Conservation (phyloP, 176 grass and related monocot genomes). For the Aegilops bicornis region DNA sequence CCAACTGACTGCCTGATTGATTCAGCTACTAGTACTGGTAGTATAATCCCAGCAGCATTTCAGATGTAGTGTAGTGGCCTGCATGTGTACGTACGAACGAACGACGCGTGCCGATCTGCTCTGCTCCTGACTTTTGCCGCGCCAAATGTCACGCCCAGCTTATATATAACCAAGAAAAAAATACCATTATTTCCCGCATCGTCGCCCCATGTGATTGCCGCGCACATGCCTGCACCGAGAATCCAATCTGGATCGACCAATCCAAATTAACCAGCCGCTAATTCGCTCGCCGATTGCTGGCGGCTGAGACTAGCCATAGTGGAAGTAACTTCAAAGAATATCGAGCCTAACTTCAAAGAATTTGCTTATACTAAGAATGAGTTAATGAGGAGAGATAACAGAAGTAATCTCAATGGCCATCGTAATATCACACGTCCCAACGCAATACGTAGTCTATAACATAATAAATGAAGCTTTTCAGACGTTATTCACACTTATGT, state of each 20-base stretch:
- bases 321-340: too few relatives aligned
- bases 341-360: too few relatives aligned
- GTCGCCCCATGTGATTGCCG: background rate
- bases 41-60: background rate
- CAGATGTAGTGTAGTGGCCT: background rate
- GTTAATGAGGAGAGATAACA: too few relatives aligned
- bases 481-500: too few relatives aligned
- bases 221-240: slow-evolving; percentile 13
- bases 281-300: background rate
- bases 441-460: too few relatives aligned
- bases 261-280: background rate
- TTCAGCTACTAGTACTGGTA: too few relatives aligned
- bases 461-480: too few relatives aligned
- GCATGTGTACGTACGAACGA: background rate
- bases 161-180: background rate
- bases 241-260: background rate
- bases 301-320: too few relatives aligned
- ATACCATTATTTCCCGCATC: background rate
- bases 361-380: too few relatives aligned
- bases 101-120: background rate
- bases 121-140: slow-evolving; percentile 10
- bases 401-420: too few relatives aligned
- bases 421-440: too few relatives aligned
- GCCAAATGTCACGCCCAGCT: background rate
- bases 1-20: background rate